Conservation (phyloP, 78 protist species). For the Planoprotostelium fungivorum region DNA sequence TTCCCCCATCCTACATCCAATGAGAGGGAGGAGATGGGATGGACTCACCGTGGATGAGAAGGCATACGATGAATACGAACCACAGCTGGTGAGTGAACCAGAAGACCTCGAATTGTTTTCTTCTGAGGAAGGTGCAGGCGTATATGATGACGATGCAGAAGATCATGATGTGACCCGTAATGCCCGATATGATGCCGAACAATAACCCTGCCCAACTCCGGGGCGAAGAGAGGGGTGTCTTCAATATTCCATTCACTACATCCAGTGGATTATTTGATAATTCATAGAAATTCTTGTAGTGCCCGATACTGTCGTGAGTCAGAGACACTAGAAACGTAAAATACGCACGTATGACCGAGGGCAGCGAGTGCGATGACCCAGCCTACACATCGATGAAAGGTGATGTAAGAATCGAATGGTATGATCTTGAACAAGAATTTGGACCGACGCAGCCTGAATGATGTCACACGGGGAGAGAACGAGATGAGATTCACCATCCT, state of each 20-base stretch:
- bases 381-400: background rate
- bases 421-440: background rate
- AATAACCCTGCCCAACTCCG: background rate
- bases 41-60: slow-evolving; percentile 42
- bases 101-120: slow-evolving; percentile 54
- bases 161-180: slow-evolving; percentile 32
- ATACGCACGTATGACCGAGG: background rate
- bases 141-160: slow-evolving; percentile 10
- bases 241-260: background rate
- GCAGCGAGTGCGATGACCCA: background rate
- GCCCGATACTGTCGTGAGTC: background rate
- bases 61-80: slow-evolving; percentile 12
- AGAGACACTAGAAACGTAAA: background rate
- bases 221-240: background rate
- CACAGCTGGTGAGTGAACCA: slow-evolving; percentile 46
- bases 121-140: slow-evolving; percentile 36
- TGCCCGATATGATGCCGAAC: slow-evolving; percentile 19
- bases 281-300: slow-evolving; percentile 21
- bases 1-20: background rate
- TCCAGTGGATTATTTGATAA: slow-evolving; percentile 3
- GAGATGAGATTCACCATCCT: background rate
- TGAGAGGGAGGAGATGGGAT: slow-evolving; percentile 1
- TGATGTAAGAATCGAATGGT: background rate
- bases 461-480: background rate
- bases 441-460: background rate